Conservation (phyloP, 2,329 filamentous ascomycete genomes). For the Talaromyces sp. region DNA sequence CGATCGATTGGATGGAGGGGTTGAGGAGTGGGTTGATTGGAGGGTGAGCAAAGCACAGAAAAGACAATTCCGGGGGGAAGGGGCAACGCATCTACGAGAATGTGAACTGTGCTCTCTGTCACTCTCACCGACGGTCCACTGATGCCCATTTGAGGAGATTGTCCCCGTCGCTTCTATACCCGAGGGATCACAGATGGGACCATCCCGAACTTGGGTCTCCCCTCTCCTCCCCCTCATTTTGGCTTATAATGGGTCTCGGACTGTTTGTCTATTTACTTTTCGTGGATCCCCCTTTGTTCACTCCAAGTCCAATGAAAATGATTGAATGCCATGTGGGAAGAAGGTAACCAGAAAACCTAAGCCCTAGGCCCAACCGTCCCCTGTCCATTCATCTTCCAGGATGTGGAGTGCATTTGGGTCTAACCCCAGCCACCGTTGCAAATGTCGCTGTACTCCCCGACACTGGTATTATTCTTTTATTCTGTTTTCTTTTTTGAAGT, state of each 20-base stretch:
- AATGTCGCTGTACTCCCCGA: constrained; percentile 12
- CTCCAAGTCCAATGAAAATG: no score
- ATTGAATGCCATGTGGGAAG: constrained; percentile 7
- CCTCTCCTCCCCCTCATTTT: background rate
- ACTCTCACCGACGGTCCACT: no score
- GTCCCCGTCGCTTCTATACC: constrained; percentile 6
- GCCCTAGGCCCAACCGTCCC: background rate
- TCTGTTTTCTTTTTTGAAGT: background rate
- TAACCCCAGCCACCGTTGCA: constrained; percentile 4
- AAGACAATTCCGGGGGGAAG: constrained; percentile 1
- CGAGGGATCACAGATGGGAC: constrained; percentile 18
- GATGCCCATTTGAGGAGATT: background rate
- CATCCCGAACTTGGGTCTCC: background rate
- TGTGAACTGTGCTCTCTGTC: background rate
- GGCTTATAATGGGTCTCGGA: background rate
- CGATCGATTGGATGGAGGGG: constrained; percentile 4
- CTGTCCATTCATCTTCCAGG: background rate
- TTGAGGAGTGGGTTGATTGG: background rate
- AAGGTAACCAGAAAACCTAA: background rate
- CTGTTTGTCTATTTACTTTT: background rate
- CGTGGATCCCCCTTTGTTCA: background rate
- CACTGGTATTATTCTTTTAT: constrained; percentile 3
- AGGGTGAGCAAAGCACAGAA: background rate
- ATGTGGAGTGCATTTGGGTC: constrained; percentile 6
- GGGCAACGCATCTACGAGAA: background rate